phyloP scores from a whole-genome alignment of 2,329 filamentous ascomycete genomes.

The Trichoderma oligosporum region DNA sequence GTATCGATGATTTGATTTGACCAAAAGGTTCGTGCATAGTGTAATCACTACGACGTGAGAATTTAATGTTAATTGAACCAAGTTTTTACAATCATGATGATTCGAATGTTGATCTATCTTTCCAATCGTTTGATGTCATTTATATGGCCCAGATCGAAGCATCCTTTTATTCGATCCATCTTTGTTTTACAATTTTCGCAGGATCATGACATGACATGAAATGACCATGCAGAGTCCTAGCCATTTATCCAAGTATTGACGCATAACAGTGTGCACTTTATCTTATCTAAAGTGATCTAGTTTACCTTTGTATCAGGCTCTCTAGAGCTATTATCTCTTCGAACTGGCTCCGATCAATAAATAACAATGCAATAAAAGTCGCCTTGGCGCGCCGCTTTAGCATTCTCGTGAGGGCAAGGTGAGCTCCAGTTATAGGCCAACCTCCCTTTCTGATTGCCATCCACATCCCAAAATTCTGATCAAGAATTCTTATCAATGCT shows the following conservation, averaged over 20 bases:
- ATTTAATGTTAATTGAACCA: neutral
- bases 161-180: neutral
- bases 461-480: too few relatives aligned
- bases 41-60: neutral
- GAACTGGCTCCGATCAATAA: too few relatives aligned
- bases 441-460: neutral
- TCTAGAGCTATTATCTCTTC: too few relatives aligned
- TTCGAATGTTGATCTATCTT: neutral
- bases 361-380: neutral
- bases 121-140: neutral
- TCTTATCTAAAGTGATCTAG: too few relatives aligned
- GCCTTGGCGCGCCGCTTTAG: neutral
- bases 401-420: neutral
- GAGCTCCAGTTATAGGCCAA: neutral
- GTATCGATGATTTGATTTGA: neutral
- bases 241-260: too few relatives aligned
- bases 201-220: too few relatives aligned
- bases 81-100: neutral
- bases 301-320: too few relatives aligned
- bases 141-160: neutral
- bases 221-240: too few relatives aligned
- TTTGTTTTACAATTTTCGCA: too few relatives aligned
- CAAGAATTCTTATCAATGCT: too few relatives aligned
- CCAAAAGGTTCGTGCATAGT: neutral
- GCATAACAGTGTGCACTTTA: too few relatives aligned